These are phyloP conservation scores for Lepidopterella palustris DNA, from an alignment of 495 filamentous ascomycete genomes.

Conservation along the genomic window DNA sequence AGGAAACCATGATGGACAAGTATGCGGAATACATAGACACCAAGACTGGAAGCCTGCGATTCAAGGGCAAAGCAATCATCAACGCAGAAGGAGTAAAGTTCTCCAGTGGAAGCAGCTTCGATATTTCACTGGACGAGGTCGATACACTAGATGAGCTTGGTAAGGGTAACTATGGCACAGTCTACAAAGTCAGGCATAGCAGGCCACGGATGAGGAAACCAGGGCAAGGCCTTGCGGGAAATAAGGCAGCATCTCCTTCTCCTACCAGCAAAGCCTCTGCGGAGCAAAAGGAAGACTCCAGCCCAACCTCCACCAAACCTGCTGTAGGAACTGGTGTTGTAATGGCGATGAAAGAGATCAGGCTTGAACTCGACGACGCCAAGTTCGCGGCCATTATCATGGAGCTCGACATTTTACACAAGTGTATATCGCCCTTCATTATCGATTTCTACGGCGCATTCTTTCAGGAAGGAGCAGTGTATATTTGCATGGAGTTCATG, in stretches of 20 bases:
- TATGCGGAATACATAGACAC: constrained; percentile 90
- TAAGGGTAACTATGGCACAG: constrained; percentile 97
- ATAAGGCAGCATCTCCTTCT: constrained; percentile 36
- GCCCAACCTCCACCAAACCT: constrained; percentile 20
- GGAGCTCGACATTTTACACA: constrained; percentile 93
- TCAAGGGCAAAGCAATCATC: constrained; percentile 87
- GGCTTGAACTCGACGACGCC: constrained; percentile 91
- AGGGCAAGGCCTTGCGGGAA: constrained; percentile 65
- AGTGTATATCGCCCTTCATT: constrained; percentile 90
- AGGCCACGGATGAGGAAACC: constrained; percentile 71
- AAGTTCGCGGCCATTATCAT: constrained; percentile 98
- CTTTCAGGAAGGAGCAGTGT: constrained; percentile 97
- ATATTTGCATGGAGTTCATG: constrained; percentile 99
- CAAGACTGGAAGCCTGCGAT: constrained; percentile 82
- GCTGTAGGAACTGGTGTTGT: constrained; percentile 52
- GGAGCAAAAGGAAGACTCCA: constrained; percentile 16
- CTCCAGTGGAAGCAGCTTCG: constrained; percentile 80
- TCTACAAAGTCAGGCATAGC: constrained; percentile 90
- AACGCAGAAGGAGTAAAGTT: constrained; percentile 88
- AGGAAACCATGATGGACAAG: constrained; percentile 72
- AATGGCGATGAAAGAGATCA: constrained; percentile 99
- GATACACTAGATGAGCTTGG: constrained; percentile 92
- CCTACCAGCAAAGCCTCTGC: constrained; percentile 18
- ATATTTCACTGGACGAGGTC: constrained; percentile 91
- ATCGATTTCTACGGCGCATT: constrained; percentile 99